phyloP scores from a whole-genome alignment of 306 rosid species.

The Corylus americana region DNA sequence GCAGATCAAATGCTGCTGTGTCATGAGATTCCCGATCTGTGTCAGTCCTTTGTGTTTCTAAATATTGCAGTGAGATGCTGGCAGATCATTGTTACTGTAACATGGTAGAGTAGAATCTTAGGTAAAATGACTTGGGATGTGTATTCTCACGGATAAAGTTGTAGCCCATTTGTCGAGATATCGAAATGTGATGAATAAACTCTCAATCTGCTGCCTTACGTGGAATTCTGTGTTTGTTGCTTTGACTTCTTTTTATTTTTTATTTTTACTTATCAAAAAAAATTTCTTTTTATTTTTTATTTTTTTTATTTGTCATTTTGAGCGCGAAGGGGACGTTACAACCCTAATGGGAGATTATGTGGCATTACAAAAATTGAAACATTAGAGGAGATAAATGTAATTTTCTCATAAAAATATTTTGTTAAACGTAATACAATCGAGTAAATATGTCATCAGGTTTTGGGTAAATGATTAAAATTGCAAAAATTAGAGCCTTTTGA shows the following conservation, averaged over 20 bases:
- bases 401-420: no score
- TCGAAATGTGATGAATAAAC: conserved; percentile 6
- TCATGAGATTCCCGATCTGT: conserved; percentile 23
- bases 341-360: neutral
- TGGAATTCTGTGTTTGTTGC: neutral
- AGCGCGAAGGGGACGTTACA: neutral
- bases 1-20: conserved; percentile 14
- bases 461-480: no score
- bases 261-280: no score
- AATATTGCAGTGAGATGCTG: conserved; percentile 23
- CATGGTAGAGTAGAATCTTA: conserved; percentile 31
- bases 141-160: conserved; percentile 15
- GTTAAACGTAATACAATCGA: no score
- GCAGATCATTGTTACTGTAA: conserved; percentile 32
- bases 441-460: no score
- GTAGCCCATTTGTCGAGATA: conserved; percentile 7
- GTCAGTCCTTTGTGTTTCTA: conserved; percentile 21
- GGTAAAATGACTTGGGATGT: conserved; percentile 33
- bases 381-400: no score
- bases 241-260: neutral
- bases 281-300: neutral
- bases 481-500: no score
- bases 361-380: no score
- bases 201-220: neutral
- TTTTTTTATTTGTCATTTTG: neutral